Evolutionary conservation across 331 rosid genomes (phyloP), one percentile per base, ranked within the genome.

Genomic region (Quercus phellos): DNA sequence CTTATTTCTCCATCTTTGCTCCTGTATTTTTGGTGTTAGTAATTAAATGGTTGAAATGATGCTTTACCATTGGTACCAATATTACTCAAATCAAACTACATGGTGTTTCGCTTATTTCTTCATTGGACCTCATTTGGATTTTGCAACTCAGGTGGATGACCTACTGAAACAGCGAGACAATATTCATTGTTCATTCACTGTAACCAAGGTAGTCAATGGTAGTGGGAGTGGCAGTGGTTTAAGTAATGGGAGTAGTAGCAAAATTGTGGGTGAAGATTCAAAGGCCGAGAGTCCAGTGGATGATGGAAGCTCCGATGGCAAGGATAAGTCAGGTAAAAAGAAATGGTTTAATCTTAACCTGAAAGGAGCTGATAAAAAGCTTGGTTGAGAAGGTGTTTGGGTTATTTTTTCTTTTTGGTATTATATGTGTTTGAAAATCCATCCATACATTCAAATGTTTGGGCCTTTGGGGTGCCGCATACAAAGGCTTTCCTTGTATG

Each of bases 291-390:
- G 89, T 85, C 90, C 96, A 5, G 84, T 84, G 60, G 97, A 92
- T 55, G 99, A 95, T 69, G 97, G 96, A 73, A 83, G 95, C 55
- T 91, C 96, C 14, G 99, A 93, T 51, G 97, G 96, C 35, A 95
- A 89, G 87, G 99, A 94, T 75, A 92, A 87, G 83, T 88, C 96
- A 7, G 85, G 74, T 61, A 95, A 84, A 85, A 95, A 91, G 97
- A 95, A 93, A 85, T 95, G 99, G 99, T 95, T 91, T 78, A 90
- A 89, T 86, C 92, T 94, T 68, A 94, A 92, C 84, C 85, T 92
- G 79, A 94, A 87, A 88, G 97, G 97, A 68, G 89, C 96, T 77
- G 98, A 92, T 79, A 92, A 84, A 88, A 89, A 77, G 84, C 79
- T 87, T 59, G 82, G 88, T 70, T 90, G 77, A 84, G 64, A 79